Percentiles rank a stretch among this genome's conserved stretches.
Conservation (phyloP, 75 land plant genomes). For the Pseudotsuga menziesii region DNA sequence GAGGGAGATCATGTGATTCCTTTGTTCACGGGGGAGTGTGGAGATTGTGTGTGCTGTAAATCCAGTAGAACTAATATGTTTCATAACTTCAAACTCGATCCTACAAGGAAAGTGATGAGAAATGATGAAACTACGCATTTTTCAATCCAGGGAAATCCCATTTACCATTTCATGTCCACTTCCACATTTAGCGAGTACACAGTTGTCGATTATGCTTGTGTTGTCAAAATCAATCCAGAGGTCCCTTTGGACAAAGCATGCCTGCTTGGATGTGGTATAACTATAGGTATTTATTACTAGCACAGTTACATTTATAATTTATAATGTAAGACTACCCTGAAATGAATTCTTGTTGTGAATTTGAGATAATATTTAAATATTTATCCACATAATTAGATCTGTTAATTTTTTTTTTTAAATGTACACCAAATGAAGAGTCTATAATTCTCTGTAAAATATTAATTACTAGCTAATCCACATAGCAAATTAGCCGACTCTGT, state of each 20-base stretch:
- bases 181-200: constrained; percentile 94
- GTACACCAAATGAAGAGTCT: too few species aligned
- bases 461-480: too few species aligned
- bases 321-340: too few species aligned
- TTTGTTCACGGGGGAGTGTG: background rate
- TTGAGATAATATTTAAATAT: too few species aligned
- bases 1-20: constrained; percentile 1
- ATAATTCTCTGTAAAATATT: too few species aligned
- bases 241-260: constrained; percentile 60
- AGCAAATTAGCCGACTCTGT: too few species aligned
- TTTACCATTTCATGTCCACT: constrained; percentile 63
- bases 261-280: constrained; percentile 69
- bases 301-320: too few species aligned
- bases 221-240: constrained; percentile 54
- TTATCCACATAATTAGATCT: too few species aligned
- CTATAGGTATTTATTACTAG: constrained; percentile 60
- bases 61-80: constrained; percentile 61
- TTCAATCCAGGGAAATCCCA: constrained; percentile 28
- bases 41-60: background rate
- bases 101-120: constrained; percentile 39
- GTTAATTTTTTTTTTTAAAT: too few species aligned
- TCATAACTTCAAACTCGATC: constrained; percentile 32
- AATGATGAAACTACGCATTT: constrained; percentile 48
- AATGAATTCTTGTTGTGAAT: too few species aligned
- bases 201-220: constrained; percentile 71